These are phyloP conservation scores for Pseudonitzschia pungens DNA, from an alignment of 108 stramenopile genomes.

Conservation along the genomic window DNA sequence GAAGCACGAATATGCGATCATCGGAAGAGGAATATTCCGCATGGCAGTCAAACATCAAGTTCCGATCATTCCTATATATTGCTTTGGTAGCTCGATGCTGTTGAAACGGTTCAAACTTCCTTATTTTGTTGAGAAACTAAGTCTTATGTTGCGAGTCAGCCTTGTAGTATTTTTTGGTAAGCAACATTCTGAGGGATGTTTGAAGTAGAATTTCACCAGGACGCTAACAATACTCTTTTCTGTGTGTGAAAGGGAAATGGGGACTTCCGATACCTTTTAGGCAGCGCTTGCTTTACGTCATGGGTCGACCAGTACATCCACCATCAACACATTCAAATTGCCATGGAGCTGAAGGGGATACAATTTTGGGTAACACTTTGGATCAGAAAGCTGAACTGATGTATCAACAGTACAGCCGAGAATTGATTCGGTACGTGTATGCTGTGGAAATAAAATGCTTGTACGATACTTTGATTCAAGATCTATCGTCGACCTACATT, in stretches of 20 bases:
- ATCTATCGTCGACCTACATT: no score
- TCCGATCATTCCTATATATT: conserved; percentile 85
- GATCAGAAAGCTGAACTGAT: conserved; percentile 69
- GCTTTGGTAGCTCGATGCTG: conserved; percentile 88
- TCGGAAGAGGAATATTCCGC: conserved; percentile 85
- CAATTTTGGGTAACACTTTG: conserved; percentile 1
- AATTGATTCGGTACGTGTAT: conserved; percentile 40
- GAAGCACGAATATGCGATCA: conserved; percentile 82
- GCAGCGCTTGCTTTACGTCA: conserved; percentile 70
- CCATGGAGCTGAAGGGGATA: not conserved
- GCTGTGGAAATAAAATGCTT: not conserved
- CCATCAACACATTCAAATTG: not conserved
- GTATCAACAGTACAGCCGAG: conserved; percentile 82
- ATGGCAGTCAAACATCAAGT: conserved; percentile 79
- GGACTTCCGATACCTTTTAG: conserved; percentile 83
- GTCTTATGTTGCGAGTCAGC: conserved; percentile 67
- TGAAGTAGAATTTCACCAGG: not conserved
- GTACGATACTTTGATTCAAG: no score
- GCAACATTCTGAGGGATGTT: not conserved
- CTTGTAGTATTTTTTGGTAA: conserved; percentile 68
- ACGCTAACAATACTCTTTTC: not conserved
- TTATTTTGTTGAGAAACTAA: conserved; percentile 65
- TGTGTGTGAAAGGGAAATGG: conserved; percentile 17
- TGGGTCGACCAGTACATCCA: conserved; percentile 76
- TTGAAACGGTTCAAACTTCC: conserved; percentile 84